phyloP scores from a whole-genome alignment of 1,284 basidiomycete genomes.

The Spongiforma sp. region DNA sequence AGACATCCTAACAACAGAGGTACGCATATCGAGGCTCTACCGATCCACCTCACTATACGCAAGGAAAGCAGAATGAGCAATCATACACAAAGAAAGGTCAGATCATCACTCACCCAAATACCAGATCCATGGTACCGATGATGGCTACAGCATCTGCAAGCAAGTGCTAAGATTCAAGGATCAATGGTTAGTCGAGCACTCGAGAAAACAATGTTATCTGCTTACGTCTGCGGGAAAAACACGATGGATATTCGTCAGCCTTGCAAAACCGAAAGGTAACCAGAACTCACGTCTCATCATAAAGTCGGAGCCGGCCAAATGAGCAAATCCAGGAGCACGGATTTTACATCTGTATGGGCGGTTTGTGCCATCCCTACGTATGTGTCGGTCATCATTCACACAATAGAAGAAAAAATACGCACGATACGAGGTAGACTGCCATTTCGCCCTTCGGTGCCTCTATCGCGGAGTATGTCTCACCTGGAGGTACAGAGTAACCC shows the following conservation, averaged over 20 bases:
- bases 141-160: constrained; percentile 92
- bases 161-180: constrained; percentile 65
- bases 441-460: constrained; percentile 99
- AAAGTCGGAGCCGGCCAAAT: constrained; percentile 91
- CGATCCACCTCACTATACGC: constrained; percentile 43
- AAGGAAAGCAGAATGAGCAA: neutral
- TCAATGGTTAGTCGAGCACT: constrained; percentile 33
- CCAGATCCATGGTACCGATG: constrained; percentile 93
- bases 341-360: constrained; percentile 95
- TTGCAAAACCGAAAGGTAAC: neutral
- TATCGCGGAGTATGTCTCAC: constrained; percentile 97
- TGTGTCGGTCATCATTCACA: neutral
- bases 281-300: constrained; percentile 84
- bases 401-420: constrained; percentile 33
- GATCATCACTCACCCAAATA: constrained; percentile 73
- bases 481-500: constrained; percentile 96
- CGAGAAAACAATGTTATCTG: constrained; percentile 18
- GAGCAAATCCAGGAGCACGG: constrained; percentile 92
- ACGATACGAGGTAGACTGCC: constrained; percentile 95
- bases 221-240: constrained; percentile 57
- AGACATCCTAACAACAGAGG: constrained; percentile 11
- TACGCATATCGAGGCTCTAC: constrained; percentile 25
- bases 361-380: constrained; percentile 81
- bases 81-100: neutral
- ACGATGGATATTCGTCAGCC: constrained; percentile 7